Evolutionary conservation across 495 filamentous ascomycete species (phyloP), one percentile per base, ranked within the genome.

Genomic region (Poronia punctata): DNA sequence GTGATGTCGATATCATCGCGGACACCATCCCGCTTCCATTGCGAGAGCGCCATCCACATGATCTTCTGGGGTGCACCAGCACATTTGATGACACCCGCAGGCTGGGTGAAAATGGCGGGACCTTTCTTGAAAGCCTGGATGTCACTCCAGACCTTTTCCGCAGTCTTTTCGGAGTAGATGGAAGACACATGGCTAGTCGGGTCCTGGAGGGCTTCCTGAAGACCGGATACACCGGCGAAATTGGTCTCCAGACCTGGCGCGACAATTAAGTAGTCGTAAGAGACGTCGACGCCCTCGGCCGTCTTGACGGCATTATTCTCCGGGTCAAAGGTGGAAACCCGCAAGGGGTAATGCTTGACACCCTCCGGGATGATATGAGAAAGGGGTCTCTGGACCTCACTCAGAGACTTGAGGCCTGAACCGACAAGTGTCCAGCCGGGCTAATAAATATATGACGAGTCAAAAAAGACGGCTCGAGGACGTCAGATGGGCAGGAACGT

Each of bases 381-480:
- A 26, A 82, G 56, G 5, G 72, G 76, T 33, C 62, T 61, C 14
- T 69, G 69, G 31, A 80, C 64, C 2, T 74, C 65, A 28, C 77
- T 57, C 21, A 75, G 70, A 27, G 61, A 64, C 52, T 78, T 82
- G 30, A 84, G 66, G 10, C 80, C 80, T 18, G 78, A 77, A 32
- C 75, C 79, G 24, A 83, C 79, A 3, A 84, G 67, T 8, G 80
- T 83, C 80, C 80, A 84, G 39, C 80, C 80, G 2, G 80, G 79
- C 57, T 84, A 11, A 2, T 7, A 15, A 25, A n/a, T 16, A 52
- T 37, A 52, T 7, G 7, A 21, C 14, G 20, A 19, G 20, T 33
- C 3, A 10, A 37, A 29, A 10, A 4, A 40, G 9, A 2, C 19
- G 17, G 11, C n/a, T n/a, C n/a, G n/a, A n/a, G n/a, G n/a, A n/a